These are phyloP conservation scores for Trametes elegans DNA, from an alignment of 768 basidiomycete species.

Conservation along the genomic window DNA sequence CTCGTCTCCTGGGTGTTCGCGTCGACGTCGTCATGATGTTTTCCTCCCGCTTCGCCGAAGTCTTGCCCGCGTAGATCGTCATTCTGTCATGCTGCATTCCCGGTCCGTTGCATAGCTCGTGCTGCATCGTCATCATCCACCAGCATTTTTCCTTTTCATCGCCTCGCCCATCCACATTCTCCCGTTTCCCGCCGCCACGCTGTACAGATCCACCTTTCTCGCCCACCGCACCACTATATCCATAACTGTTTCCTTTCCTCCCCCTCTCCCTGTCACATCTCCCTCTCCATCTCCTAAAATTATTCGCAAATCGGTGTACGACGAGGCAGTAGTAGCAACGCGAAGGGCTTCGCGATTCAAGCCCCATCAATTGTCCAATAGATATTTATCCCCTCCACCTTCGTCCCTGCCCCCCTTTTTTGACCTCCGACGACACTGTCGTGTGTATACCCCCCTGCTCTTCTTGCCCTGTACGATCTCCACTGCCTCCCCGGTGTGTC, in stretches of 20 bases:
- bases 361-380: constrained; percentile 37
- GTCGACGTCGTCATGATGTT: constrained; percentile 17
- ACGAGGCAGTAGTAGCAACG: constrained; percentile 24
- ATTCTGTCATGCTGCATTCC: constrained; percentile 17
- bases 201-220: constrained; percentile 6
- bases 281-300: constrained; percentile 17
- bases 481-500: constrained; percentile 2
- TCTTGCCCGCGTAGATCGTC: constrained; percentile 16
- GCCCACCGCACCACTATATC: constrained; percentile 17
- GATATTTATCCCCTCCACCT: constrained; percentile 26
- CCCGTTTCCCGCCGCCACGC: neutral
- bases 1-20: constrained; percentile 4
- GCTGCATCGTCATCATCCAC: constrained; percentile 20
- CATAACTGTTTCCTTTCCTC: constrained; percentile 11
- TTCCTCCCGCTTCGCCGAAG: constrained; percentile 6
- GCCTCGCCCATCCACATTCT: neutral
- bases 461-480: constrained; percentile 6
- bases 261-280: constrained; percentile 6
- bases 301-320: constrained; percentile 18
- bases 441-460: neutral
- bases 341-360: constrained; percentile 52
- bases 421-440: neutral
- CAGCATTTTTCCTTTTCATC: constrained; percentile 7
- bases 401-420: neutral
- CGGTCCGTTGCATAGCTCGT: constrained; percentile 21